Conservation (phyloP, 2,329 filamentous ascomycete species). For the Fusarium solani-melongenae region DNA sequence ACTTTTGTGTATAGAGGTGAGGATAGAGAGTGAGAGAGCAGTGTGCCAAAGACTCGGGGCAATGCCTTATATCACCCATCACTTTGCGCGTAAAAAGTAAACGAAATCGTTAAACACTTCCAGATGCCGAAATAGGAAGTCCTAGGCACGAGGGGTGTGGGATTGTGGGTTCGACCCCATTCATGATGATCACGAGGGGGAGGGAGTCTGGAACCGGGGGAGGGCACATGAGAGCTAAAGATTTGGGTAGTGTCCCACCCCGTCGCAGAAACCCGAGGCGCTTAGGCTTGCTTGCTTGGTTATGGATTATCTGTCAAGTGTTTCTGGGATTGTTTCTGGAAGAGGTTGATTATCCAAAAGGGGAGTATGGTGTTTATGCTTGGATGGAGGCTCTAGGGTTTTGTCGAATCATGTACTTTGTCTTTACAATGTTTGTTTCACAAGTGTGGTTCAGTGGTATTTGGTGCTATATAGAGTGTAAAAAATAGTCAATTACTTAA, state of each 20-base stretch:
- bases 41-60: neutral
- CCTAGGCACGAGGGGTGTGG: neutral
- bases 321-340: neutral
- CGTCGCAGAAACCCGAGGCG: neutral
- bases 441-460: neutral
- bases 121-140: neutral
- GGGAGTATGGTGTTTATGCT: neutral
- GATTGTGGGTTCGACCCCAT: neutral
- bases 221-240: neutral
- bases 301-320: neutral
- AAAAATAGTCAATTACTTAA: neutral
- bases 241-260: neutral
- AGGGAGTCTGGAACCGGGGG: neutral
- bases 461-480: accelerated
- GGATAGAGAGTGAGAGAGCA: neutral
- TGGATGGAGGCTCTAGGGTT: neutral
- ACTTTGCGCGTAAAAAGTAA: neutral
- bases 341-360: neutral
- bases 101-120: neutral
- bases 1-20: neutral
- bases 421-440: neutral
- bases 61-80: neutral
- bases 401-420: neutral
- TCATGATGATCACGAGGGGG: neutral
- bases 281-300: neutral